Conservation (phyloP, 225 moss, liverwort and hornwort species). For the Asterella californica region DNA sequence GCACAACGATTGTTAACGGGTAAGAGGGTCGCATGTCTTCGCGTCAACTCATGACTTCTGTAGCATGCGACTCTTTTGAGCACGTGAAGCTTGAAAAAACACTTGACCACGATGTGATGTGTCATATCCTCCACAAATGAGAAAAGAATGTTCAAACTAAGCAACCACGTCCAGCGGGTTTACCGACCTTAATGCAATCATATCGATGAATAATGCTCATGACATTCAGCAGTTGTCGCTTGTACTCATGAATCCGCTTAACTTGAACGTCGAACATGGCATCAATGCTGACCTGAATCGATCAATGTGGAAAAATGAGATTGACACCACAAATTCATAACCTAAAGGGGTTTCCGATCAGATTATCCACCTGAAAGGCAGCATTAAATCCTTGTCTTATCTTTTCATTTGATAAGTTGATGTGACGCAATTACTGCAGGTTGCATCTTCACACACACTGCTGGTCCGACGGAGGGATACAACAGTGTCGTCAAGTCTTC, state of each 20-base stretch:
- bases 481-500: neutral
- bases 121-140: neutral
- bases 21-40: neutral
- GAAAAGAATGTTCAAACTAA: neutral
- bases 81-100: neutral
- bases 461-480: neutral
- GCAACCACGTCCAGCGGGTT: neutral
- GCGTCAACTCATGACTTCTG: neutral
- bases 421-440: too few species aligned
- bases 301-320: neutral
- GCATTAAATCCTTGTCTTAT: too few species aligned
- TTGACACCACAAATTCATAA: neutral
- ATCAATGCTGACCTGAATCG: conserved; percentile 75
- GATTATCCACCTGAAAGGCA: too few species aligned
- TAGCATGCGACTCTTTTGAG: neutral
- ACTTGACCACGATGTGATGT: neutral
- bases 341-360: neutral
- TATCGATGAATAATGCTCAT: conserved; percentile 69
- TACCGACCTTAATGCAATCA: conserved; percentile 78
- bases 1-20: conserved; percentile 1
- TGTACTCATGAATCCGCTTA: conserved; percentile 77
- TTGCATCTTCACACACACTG: neutral
- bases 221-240: conserved; percentile 70
- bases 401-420: too few species aligned
- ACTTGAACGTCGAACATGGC: conserved; percentile 97